Evolutionary conservation across 139 green algal species (phyloP).

Genomic region (Chlorella sp.): DNA sequence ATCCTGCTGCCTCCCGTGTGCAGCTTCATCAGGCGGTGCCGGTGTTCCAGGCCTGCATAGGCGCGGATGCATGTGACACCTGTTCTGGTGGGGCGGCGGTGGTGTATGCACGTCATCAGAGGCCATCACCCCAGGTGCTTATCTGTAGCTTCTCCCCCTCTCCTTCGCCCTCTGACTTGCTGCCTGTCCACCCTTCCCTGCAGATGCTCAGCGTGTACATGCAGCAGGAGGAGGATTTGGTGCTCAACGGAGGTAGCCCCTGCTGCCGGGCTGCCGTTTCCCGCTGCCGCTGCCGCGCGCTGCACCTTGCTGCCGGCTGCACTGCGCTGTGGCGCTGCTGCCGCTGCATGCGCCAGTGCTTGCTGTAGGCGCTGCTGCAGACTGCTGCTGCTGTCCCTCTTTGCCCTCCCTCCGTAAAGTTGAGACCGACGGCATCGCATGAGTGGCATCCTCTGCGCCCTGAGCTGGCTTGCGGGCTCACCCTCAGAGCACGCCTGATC

Average conservation of each 20-base stretch:
- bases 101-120: no score
- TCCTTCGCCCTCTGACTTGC: background rate
- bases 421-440: no score
- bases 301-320: background rate
- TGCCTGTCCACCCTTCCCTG: background rate
- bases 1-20: background rate
- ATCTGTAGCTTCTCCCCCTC: background rate
- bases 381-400: background rate
- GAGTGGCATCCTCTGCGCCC: no score
- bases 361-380: background rate
- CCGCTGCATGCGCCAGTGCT: background rate
- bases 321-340: no score
- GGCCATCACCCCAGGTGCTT: background rate
- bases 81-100: no score
- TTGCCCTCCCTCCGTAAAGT: no score
- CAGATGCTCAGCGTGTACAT: conserved; percentile 78
- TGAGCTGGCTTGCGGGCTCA: background rate
- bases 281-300: background rate
- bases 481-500: background rate
- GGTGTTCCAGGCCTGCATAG: no score
- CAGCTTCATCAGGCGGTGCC: no score
- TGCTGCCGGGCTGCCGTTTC: background rate
- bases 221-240: conserved; percentile 51
- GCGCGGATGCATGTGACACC: no score
- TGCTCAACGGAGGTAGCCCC: conserved; percentile 52